Evolutionary conservation across 257 asterid species (phyloP).

Genomic region (Leonotis leonurus): DNA sequence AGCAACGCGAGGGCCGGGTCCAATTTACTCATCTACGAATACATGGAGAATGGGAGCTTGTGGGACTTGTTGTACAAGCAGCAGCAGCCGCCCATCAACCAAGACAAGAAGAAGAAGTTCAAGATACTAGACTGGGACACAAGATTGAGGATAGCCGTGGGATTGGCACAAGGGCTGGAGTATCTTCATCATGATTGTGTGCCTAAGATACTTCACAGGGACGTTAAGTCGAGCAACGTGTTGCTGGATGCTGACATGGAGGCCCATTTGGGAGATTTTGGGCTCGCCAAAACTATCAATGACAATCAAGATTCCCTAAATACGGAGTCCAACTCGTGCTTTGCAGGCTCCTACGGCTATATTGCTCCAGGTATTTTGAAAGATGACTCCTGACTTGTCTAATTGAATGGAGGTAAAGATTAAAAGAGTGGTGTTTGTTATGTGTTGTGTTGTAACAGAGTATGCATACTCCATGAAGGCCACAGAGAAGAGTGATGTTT

Average conservation of each 20-base stretch:
- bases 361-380: slow-evolving; percentile 89
- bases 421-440: no score
- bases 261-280: slow-evolving; percentile 93
- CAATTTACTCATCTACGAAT: slow-evolving; percentile 73
- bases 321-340: slow-evolving; percentile 70
- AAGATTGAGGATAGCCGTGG: slow-evolving; percentile 76
- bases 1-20: slow-evolving; percentile 53
- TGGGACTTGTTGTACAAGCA: slow-evolving; percentile 83
- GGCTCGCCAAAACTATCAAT: slow-evolving; percentile 64
- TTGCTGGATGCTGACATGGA: slow-evolving; percentile 75
- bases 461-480: slow-evolving; percentile 83
- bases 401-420: neutral
- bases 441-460: slow-evolving; percentile 48
- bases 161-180: slow-evolving; percentile 82
- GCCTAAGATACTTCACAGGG: slow-evolving; percentile 88
- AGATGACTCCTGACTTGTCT: neutral
- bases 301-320: slow-evolving; percentile 48
- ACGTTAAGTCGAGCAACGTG: slow-evolving; percentile 75
- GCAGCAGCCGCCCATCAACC: slow-evolving; percentile 30
- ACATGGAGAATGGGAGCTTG: slow-evolving; percentile 89
- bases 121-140: slow-evolving; percentile 58
- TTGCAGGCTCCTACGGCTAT: slow-evolving; percentile 91
- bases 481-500: slow-evolving; percentile 80
- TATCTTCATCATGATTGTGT: slow-evolving; percentile 92
- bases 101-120: slow-evolving; percentile 36